Conservation (phyloP, 1,284 basidiomycete species). For the Hypsizygus ulmarius region DNA sequence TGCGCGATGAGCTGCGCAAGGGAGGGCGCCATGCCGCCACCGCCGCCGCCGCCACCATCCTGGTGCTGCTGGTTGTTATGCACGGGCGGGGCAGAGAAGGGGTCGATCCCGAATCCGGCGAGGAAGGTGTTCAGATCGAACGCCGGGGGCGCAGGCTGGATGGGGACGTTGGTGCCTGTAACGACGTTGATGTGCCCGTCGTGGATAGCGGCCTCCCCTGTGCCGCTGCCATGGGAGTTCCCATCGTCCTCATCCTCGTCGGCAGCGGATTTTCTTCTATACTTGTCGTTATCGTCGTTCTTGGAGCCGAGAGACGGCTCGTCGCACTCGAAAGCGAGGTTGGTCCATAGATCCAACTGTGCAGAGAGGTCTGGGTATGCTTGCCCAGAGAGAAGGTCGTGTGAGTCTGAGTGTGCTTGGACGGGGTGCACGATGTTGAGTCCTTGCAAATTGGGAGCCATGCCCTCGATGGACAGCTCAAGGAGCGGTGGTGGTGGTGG, state of each 20-base stretch:
- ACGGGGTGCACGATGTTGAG: slow-evolving; percentile 70
- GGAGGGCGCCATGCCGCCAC: slow-evolving; percentile 43
- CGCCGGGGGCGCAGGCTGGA: slow-evolving; percentile 14
- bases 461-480: slow-evolving; percentile 21
- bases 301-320: slow-evolving; percentile 44
- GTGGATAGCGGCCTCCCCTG: slow-evolving; percentile 46
- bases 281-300: slow-evolving; percentile 33
- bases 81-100: slow-evolving; percentile 35
- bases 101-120: slow-evolving; percentile 61
- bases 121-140: slow-evolving; percentile 61
- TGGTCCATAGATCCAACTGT: slow-evolving; percentile 83
- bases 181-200: slow-evolving; percentile 61
- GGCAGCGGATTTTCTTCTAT: slow-evolving; percentile 24
- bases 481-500: slow-evolving; percentile 6
- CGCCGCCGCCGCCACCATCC: no score
- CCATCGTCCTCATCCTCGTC: slow-evolving; percentile 47
- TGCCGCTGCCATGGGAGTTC: slow-evolving; percentile 23
- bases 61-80: slow-evolving; percentile 30
- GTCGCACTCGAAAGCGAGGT: slow-evolving; percentile 75
- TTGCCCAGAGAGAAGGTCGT: slow-evolving; percentile 59
- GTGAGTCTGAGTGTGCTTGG: slow-evolving; percentile 42
- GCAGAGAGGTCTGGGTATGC: slow-evolving; percentile 71
- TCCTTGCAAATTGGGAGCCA: slow-evolving; percentile 67
- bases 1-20: slow-evolving; percentile 65
- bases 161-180: slow-evolving; percentile 38